phyloP scores from a whole-genome alignment of 2,329 filamentous ascomycete species.

The Trichophyton simii region DNA sequence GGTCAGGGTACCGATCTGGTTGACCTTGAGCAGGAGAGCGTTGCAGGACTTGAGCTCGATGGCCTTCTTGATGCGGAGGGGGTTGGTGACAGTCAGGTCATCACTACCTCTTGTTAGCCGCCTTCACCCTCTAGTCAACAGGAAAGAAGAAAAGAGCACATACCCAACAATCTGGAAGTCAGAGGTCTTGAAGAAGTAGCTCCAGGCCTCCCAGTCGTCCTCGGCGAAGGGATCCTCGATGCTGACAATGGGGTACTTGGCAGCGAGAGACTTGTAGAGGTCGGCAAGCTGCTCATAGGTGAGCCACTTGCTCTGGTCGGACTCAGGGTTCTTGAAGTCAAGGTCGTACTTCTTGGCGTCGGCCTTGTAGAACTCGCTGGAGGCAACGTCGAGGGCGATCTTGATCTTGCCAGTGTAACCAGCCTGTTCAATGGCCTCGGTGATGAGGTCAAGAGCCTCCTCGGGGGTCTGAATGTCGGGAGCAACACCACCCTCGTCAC shows the following conservation, averaged over 20 bases:
- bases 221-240: constrained; percentile 99
- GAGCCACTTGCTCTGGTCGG: constrained; percentile 92
- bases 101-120: constrained; percentile 43
- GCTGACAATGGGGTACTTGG: constrained; percentile 97
- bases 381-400: constrained; percentile 98
- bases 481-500: constrained; percentile 98
- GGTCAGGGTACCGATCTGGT: constrained; percentile 98
- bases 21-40: constrained; percentile 96
- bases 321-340: constrained; percentile 99
- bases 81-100: constrained; percentile 98
- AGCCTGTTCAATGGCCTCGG: constrained; percentile 81
- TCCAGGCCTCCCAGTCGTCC: constrained; percentile 99
- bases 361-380: constrained; percentile 97
- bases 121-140: not conserved
- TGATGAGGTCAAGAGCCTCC: constrained; percentile 94
- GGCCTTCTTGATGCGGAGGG: constrained; percentile 97
- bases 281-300: constrained; percentile 94
- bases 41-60: constrained; percentile 99
- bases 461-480: constrained; percentile 95
- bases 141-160: constrained; percentile 15
- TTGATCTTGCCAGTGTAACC: constrained; percentile 94
- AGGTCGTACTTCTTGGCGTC: constrained; percentile 99
- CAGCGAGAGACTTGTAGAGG: constrained; percentile 72
- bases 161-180: constrained; percentile 90
- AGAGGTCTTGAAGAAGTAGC: constrained; percentile 99